Percentiles rank a stretch among this genome's conserved stretches.
phyloP scores from a whole-genome alignment of 208 protist genomes.

The Leishmania martiniquensis region DNA sequence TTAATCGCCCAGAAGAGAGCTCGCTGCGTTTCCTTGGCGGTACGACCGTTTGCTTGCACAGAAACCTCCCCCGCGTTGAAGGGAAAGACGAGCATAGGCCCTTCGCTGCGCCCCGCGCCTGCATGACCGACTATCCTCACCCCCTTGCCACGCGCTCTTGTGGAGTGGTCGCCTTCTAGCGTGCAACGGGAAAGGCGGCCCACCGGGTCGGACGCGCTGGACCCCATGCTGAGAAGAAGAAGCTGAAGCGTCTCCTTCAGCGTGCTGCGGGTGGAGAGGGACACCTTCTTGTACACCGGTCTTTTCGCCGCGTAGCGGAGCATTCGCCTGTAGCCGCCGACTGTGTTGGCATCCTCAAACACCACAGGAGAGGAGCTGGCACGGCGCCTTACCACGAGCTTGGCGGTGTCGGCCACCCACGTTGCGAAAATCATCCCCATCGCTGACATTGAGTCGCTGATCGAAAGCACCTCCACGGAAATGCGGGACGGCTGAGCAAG shows the following conservation, averaged over 20 bases:
- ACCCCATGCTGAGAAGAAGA: conserved; percentile 1
- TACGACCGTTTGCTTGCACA: neutral
- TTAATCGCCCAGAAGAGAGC: neutral
- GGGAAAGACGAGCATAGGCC: neutral
- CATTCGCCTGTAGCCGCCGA: conserved; percentile 15
- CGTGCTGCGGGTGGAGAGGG: neutral
- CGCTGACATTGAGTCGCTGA: conserved; percentile 8
- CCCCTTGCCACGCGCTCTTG: neutral
- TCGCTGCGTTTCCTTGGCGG: neutral
- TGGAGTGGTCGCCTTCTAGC: neutral
- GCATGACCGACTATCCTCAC: neutral
- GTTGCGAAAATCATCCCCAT: conserved; percentile 11
- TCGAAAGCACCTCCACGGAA: conserved; percentile 14
- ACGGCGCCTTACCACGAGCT: neutral
- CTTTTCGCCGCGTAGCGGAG: conserved; percentile 20
- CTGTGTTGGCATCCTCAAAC: conserved; percentile 7
- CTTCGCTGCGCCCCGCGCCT: neutral
- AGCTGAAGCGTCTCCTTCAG: neutral
- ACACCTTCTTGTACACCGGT: conserved; percentile 7
- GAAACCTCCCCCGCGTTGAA: conserved; percentile 3
- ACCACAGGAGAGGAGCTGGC: neutral
- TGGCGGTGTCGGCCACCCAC: conserved; percentile 4
- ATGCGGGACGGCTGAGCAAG: neutral
- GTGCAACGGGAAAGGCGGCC: neutral
- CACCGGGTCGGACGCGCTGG: neutral